Conservation (phyloP, 2,329 filamentous ascomycete genomes). For the Botrytis galanthina region DNA sequence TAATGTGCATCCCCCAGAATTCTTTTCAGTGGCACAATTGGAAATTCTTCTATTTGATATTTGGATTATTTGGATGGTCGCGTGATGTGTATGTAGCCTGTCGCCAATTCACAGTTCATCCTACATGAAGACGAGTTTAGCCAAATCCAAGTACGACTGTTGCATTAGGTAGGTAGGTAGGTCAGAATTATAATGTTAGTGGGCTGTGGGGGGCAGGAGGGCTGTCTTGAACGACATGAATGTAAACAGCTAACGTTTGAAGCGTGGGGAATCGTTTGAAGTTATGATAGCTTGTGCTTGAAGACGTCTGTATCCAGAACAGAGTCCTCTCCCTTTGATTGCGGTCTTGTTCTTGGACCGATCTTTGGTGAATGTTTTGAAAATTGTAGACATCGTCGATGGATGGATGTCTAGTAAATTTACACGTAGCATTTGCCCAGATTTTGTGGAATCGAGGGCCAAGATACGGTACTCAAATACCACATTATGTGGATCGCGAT, state of each 20-base stretch:
- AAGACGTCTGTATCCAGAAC: neutral
- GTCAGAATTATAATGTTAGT: neutral
- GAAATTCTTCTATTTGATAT: neutral
- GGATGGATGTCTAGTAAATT: neutral
- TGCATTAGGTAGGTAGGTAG: neutral
- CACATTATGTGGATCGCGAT: neutral
- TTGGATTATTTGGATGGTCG: neutral
- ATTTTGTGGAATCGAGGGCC: neutral
- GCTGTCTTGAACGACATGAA: neutral
- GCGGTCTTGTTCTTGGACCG: neutral
- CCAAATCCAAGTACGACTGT: neutral
- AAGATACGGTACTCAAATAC: no score
- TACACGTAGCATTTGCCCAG: neutral
- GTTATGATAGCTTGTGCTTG: neutral
- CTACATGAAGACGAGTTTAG: neutral
- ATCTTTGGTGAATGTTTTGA: neutral
- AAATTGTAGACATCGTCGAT: neutral
- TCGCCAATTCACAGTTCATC: neutral
- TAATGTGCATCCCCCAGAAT: neutral
- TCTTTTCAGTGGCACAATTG: neutral
- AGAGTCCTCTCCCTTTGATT: neutral
- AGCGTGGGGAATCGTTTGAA: neutral
- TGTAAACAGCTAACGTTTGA: slow-evolving; percentile 4
- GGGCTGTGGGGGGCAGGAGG: neutral
- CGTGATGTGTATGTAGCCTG: neutral